Evolutionary conservation across 495 filamentous ascomycete genomes (phyloP), one percentile per base, ranked within the genome.

Genomic region (Xylaria longipes): DNA sequence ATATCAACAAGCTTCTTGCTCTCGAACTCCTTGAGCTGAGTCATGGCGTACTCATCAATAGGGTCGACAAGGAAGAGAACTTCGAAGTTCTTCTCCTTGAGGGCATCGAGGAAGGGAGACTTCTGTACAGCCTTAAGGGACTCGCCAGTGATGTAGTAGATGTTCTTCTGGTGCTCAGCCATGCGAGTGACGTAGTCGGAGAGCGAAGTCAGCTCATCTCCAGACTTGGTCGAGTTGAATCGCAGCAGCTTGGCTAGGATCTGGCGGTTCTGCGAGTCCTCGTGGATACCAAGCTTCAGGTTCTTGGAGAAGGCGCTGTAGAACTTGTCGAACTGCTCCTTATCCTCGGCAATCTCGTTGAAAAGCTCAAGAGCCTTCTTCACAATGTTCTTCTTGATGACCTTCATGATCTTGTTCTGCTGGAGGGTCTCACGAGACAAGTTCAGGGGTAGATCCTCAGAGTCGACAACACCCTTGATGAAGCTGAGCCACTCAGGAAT

Each of bases 391-490:
- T 99, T 99, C 89, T 94, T 95, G 90, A 99, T 99, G 80, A 99
- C 96, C 91, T 99, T 99, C 96, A 99, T 97, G 88, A 99, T 99
- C 93, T 98, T 98, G 92, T 98, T 98, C 89, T 98, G 97, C 87
- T 99, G 96, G 61, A 99, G 93, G 70, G 97, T 98, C 90, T 99
- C 96, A 91, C 96, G 97, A 82, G 97, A 98, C 85, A 99, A 85
- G 89, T 99, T 99, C 79, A 99, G 90, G 71, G 96, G 96, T 45
- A 99, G 92, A 85, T 99, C 96, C 89, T 99, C 96, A 73, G 96
- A 99, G 86, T 99, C 96, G 80, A 99, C 97, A 78, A 99, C 96
- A 89, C 96, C 96, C 92, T 98, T 98, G 89, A 99, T 84, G 87
- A 99, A 99, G 87, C 93, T 89, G 80, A 99, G 92, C 96, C 96